A percentile compares a stretch with the other conserved stretches of the same genome.
Conservation (phyloP, 2,329 filamentous ascomycete genomes). For the Aureobasidium mangrovei region DNA sequence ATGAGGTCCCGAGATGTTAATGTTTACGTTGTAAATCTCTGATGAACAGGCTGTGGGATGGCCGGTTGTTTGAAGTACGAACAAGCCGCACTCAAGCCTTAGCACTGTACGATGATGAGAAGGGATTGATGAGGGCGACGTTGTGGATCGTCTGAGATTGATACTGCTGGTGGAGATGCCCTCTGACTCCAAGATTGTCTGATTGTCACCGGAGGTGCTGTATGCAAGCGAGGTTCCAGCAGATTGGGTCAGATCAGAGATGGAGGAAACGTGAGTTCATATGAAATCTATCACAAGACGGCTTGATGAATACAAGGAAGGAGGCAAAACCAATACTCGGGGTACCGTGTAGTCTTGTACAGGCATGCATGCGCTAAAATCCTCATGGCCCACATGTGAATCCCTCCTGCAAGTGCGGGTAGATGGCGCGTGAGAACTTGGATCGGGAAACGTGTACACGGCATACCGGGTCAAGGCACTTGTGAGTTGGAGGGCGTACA, state of each 20-base stretch:
- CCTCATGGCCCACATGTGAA: conserved; percentile 5
- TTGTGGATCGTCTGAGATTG: conserved; percentile 2
- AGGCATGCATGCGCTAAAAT: conserved; percentile 1
- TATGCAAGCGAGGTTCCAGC: not conserved
- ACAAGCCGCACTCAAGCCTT: not conserved
- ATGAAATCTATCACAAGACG: conserved; percentile 2
- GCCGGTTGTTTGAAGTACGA: not conserved
- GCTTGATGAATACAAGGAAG: conserved; percentile 1
- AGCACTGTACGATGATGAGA: not conserved
- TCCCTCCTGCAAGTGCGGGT: conserved; percentile 5
- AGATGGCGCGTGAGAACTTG: conserved; percentile 8
- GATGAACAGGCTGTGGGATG: not conserved
- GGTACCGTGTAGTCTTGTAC: not conserved
- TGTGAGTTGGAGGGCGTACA: not conserved
- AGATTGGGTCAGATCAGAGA: conserved; percentile 6
- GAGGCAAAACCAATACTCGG: conserved; percentile 2
- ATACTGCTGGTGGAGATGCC: not conserved
- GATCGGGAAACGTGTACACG: conserved; percentile 5
- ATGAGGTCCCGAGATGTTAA: not conserved
- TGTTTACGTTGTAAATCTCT: not conserved
- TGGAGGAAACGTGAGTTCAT: not conserved
- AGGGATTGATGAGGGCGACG: not conserved
- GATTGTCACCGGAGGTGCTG: not conserved
- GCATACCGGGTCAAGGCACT: not conserved
- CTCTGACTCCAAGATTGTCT: not conserved